Evolutionary conservation across 2,329 filamentous ascomycete genomes (phyloP).

Genomic region (Botrytis sinoallii): DNA sequence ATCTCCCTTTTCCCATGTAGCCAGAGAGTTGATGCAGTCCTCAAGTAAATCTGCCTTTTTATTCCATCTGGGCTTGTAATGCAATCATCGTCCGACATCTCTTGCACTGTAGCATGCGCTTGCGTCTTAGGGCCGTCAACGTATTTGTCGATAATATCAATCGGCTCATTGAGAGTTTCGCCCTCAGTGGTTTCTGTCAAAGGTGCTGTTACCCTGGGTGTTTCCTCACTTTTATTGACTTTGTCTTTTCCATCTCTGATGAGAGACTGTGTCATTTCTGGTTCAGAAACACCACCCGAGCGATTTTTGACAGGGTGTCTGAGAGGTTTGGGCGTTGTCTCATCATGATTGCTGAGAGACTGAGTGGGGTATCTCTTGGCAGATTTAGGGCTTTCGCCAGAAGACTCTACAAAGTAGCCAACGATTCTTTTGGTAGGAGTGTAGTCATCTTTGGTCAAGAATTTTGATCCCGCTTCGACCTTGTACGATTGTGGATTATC

Average conservation of each 20-base stretch:
- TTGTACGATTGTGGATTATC: background rate
- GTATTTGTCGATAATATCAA: background rate
- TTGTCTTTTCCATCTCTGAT: background rate
- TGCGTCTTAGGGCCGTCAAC: background rate
- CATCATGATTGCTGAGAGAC: background rate
- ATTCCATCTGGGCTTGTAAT: background rate
- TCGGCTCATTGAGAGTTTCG: background rate
- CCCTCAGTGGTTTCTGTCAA: background rate
- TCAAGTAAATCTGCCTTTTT: conserved; percentile 12
- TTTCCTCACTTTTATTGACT: background rate
- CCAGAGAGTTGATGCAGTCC: conserved; percentile 23
- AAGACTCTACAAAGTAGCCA: conserved; percentile 12
- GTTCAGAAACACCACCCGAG: background rate
- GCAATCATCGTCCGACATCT: background rate
- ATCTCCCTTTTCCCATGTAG: conserved; percentile 25
- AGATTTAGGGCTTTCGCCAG: background rate
- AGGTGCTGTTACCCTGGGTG: background rate
- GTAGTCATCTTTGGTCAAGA: conserved; percentile 17
- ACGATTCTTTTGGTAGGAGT: conserved; percentile 14
- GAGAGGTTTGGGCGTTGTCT: background rate
- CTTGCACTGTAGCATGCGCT: background rate
- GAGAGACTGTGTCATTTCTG: background rate
- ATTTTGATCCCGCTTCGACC: conserved; percentile 3
- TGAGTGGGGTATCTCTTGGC: background rate
- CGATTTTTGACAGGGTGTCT: background rate